Percentiles rank a stretch among this genome's conserved stretches.
phyloP scores from a whole-genome alignment of 2,329 filamentous ascomycete species.

The Botrytis pseudocinerea region DNA sequence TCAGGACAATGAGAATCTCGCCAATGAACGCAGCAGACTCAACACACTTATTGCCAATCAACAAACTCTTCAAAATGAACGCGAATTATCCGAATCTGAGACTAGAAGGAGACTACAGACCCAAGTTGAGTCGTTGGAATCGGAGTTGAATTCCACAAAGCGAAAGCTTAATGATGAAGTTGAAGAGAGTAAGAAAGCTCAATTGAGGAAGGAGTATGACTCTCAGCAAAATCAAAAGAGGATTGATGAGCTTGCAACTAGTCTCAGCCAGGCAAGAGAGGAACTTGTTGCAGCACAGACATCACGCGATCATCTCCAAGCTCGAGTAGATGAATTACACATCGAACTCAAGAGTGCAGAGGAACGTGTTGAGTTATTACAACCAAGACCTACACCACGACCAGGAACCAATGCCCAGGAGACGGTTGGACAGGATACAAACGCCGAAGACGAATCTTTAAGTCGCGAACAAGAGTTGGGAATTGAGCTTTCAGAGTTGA shows the following conservation, averaged over 20 bases:
- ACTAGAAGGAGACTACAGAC: slow-evolving; percentile 75
- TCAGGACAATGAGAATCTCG: slow-evolving; percentile 82
- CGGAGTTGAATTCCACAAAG: slow-evolving; percentile 75
- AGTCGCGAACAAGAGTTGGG: slow-evolving; percentile 76
- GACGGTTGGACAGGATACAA: slow-evolving; percentile 44
- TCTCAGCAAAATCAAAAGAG: slow-evolving; percentile 83
- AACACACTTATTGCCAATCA: slow-evolving; percentile 81
- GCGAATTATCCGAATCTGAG: slow-evolving; percentile 81
- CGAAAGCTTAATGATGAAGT: slow-evolving; percentile 79
- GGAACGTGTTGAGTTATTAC: slow-evolving; percentile 78
- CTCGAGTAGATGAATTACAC: slow-evolving; percentile 82
- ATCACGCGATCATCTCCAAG: slow-evolving; percentile 83
- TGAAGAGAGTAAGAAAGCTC: slow-evolving; percentile 80
- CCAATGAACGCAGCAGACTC: slow-evolving; percentile 80
- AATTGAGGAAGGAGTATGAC: slow-evolving; percentile 86
- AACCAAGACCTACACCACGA: slow-evolving; percentile 72
- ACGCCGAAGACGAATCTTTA: slow-evolving; percentile 57
- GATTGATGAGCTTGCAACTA: slow-evolving; percentile 86
- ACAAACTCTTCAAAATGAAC: slow-evolving; percentile 88
- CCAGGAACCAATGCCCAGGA: slow-evolving; percentile 48
- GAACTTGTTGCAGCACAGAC: slow-evolving; percentile 86
- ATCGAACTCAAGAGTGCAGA: slow-evolving; percentile 87
- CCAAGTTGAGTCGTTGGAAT: slow-evolving; percentile 75
- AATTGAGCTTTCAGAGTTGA: slow-evolving; percentile 81
- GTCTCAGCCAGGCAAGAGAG: slow-evolving; percentile 77